Base-by-base conservation (phyloP, 495 filamentous ascomycete species). In the Xylaria palmicola region DNA sequence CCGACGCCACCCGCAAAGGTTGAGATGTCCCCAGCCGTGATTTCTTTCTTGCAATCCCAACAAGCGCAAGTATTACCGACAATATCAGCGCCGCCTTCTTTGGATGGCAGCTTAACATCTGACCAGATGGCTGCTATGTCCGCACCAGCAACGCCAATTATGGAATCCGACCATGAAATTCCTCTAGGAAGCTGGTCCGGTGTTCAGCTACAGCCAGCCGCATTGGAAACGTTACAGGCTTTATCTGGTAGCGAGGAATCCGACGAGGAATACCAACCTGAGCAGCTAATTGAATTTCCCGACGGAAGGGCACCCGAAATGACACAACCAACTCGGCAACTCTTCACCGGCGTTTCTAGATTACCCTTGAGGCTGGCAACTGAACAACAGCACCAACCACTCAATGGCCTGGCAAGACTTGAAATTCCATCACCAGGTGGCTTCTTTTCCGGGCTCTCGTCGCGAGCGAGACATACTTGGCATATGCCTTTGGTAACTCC, bases 381-480 rank as follows among this genome's bases (percentile, higher is more conserved):
- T 61, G 60, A 58, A n/a, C 75, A 75, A n/a, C 76, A 75, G 13
- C 76, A 75, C 49, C 75, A 79, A 47, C 82, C 76, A 45, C 75
- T 77, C 26, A 74, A 74, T 40, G 77, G 83, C 55, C 80, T 93
- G 57, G 88, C 86, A 60, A 79, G 81, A 72, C 77, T 96, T 56
- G 86, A 91, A 52, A 91, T 97, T 49, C 92, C 92, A 3, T 96
- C 92, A 1, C 92, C 92, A 0, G 90, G 91, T 26, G 90, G 90
- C 0, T 96, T 97, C 79, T 97, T 97, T 72, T 88, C 90, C 19
- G 91, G 89, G 0, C 81, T 97, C 17, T 88, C 83, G 15, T 79
- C 84, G 1, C 81, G 85, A 49, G 85, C 86, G 30, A 83, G 91
- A 53, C 85, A 88, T 67, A 94, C 92, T 4, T 97, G 92, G 92